phyloP scores from a whole-genome alignment of 106 monocot genomes.

The Dioscorea zingiberensis region DNA sequence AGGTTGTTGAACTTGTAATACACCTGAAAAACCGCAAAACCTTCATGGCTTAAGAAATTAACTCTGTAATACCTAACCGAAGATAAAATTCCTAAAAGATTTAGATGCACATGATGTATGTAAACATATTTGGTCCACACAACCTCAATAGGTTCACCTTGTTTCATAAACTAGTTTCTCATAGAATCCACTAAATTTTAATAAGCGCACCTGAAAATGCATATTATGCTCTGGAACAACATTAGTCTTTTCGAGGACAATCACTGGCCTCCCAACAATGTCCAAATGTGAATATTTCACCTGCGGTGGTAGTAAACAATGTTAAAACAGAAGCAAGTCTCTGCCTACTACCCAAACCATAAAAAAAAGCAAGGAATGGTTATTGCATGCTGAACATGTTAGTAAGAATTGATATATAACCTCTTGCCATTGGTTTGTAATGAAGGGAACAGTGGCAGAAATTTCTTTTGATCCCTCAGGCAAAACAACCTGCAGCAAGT shows the following conservation, averaged over 20 bases:
- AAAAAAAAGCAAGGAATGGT: too few species aligned
- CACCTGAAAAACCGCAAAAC: constrained; percentile 19
- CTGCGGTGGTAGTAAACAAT: constrained; percentile 29
- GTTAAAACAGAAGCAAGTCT: background rate
- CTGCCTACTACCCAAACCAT: too few species aligned
- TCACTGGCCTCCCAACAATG: constrained; percentile 75
- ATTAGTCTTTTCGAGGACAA: constrained; percentile 78
- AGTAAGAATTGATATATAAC: constrained; percentile 7
- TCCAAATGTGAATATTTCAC: constrained; percentile 88
- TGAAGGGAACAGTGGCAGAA: constrained; percentile 56
- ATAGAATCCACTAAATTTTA: background rate
- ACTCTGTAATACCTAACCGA: background rate
- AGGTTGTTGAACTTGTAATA: constrained; percentile 81
- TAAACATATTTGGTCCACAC: too few species aligned
- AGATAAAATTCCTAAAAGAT: background rate
- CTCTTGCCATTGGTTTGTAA: constrained; percentile 63
- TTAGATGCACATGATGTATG: too few species aligned
- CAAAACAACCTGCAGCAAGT: constrained; percentile 66
- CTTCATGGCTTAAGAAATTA: background rate
- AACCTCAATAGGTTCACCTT: background rate
- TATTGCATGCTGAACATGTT: too few species aligned
- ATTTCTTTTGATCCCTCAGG: constrained; percentile 94
- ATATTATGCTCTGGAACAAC: constrained; percentile 86
- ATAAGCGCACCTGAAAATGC: constrained; percentile 64
- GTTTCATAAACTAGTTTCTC: background rate